phyloP scores from a whole-genome alignment of 768 basidiomycete species.

The Trametes cinnabarina region DNA sequence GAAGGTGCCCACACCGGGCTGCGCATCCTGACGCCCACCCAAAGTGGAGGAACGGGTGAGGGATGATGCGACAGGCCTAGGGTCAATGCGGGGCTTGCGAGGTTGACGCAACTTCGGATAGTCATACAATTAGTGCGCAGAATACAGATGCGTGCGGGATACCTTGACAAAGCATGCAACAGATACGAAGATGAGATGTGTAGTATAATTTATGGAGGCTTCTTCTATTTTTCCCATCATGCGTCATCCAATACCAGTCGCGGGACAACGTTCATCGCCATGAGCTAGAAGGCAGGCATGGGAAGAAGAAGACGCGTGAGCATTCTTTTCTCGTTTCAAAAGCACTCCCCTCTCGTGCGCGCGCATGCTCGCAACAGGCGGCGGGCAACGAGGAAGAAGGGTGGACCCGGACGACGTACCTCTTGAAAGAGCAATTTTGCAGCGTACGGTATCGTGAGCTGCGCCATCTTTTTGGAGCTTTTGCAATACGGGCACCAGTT shows the following conservation, averaged over 20 bases:
- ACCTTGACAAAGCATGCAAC: conserved; percentile 12
- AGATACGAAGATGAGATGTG: not conserved
- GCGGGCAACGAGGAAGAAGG: not conserved
- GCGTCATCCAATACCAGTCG: conserved; percentile 27
- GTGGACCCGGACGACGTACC: conserved; percentile 42
- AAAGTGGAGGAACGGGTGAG: not conserved
- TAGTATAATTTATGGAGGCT: conserved; percentile 11
- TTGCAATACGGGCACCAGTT: conserved; percentile 99
- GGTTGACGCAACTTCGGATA: conserved; percentile 1
- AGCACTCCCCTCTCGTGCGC: not conserved
- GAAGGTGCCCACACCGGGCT: not conserved
- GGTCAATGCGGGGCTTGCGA: not conserved
- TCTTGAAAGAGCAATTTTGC: conserved; percentile 92
- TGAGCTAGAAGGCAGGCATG: conserved; percentile 16
- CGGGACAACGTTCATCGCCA: conserved; percentile 28
- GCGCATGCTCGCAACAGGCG: not conserved
- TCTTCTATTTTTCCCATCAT: conserved; percentile 10
- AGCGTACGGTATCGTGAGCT: conserved; percentile 93
- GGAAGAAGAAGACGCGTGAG: not conserved
- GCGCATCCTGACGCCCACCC: not conserved
- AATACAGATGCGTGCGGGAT: conserved; percentile 8
- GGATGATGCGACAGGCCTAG: no score
- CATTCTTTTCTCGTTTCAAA: not conserved
- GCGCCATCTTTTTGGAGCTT: conserved; percentile 93
- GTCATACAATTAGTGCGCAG: conserved; percentile 12